Conservation (phyloP, 2,329 filamentous ascomycete genomes). For the Colletotrichum simmondsii region DNA sequence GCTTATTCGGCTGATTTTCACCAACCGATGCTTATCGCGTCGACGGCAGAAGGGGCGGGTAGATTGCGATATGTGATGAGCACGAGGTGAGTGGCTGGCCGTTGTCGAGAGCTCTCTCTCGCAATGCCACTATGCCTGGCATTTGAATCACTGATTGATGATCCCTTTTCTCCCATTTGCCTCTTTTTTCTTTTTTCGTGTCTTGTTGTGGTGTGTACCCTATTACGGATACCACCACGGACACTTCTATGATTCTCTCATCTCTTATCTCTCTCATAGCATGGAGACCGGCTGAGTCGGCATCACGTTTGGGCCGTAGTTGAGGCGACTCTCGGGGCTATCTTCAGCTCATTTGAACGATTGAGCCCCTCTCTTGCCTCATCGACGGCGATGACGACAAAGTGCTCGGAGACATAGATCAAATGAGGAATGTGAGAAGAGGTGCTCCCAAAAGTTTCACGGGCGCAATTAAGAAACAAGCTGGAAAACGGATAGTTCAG, state of each 20-base stretch:
- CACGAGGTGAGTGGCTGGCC: background rate
- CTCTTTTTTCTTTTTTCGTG: background rate
- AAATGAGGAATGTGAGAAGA: constrained; percentile 26
- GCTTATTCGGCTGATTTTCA: constrained; percentile 15
- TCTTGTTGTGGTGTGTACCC: background rate
- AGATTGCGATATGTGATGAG: constrained; percentile 1
- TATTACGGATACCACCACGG: background rate
- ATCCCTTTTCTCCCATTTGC: background rate
- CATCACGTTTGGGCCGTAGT: background rate
- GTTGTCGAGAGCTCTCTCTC: background rate
- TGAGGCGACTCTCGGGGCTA: background rate
- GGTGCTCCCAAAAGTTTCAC: background rate
- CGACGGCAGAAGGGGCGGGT: background rate
- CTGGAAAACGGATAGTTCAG: background rate
- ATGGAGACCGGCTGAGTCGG: constrained; percentile 28
- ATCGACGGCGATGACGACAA: background rate
- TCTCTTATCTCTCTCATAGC: constrained; percentile 23
- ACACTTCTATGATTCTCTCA: background rate
- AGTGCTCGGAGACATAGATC: constrained; percentile 26
- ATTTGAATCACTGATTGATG: background rate
- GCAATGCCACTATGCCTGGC: too few relatives aligned
- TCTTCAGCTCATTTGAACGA: background rate
- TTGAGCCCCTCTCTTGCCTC: background rate
- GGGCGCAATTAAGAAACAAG: background rate
- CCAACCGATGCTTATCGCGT: constrained; percentile 21